Conservation (phyloP, 257 asterid species). For the Solanum clarkiae region DNA sequence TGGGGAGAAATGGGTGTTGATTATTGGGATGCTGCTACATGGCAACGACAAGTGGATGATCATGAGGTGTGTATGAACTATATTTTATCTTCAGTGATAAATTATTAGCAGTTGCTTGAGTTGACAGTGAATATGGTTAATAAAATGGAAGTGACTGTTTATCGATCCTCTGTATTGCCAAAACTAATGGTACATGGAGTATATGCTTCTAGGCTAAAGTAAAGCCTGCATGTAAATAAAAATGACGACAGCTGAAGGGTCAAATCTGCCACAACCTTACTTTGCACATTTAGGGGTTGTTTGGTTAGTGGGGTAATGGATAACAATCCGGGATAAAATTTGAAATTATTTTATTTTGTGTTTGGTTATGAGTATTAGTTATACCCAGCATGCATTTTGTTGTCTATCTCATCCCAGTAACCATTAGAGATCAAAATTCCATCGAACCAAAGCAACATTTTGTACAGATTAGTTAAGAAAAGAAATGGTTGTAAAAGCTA, state of each 20-base stretch:
- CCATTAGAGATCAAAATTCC: not conserved
- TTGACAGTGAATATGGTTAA: not conserved
- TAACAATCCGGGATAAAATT: not conserved
- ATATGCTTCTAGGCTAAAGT: not conserved
- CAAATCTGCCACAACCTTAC: not conserved
- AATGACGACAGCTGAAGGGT: not conserved
- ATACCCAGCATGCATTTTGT: not conserved
- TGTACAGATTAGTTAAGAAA: not conserved
- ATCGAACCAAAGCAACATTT: not conserved
- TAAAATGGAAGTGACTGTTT: not conserved
- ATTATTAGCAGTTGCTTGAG: not conserved
- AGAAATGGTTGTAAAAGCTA: not conserved
- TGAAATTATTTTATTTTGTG: not conserved
- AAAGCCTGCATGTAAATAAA: not conserved
- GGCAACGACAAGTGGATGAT: slow-evolving; percentile 33
- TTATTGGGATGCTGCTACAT: slow-evolving; percentile 56
- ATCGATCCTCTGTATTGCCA: not conserved
- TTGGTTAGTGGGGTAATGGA: not conserved
- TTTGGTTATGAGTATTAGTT: not conserved
- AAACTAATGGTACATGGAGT: not conserved
- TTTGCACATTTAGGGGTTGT: not conserved
- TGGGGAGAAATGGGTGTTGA: slow-evolving; percentile 79
- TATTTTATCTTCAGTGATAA: not conserved
- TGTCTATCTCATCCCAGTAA: not conserved
- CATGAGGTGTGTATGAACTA: slow-evolving; percentile 49